Base-by-base conservation (phyloP, 306 rosid species). In the Sphenostylis stenocarpa region DNA sequence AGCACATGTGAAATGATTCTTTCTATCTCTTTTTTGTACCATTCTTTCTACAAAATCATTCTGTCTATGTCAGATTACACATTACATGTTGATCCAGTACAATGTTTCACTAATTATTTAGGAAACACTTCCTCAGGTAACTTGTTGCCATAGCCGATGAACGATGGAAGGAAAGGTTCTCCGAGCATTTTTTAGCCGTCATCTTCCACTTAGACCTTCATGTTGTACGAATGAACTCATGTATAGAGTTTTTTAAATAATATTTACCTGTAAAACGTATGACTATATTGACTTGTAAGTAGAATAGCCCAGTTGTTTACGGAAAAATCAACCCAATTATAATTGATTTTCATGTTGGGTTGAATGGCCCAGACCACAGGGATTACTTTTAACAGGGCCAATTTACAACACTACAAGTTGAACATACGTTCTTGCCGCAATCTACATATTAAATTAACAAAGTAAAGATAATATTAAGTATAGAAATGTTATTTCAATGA, bases 101-200 rank as follows among this genome's bases (percentile, higher is more conserved):
- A 9, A 34, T 36, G 51, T 56, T 77, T 29, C 73, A 28, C 69
- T 65, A 58, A 55, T 69, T 28, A 53, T 47, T 66, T 63, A 24
- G 76, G 57, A 73, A 44, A 4, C 14, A 19, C 60, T 33, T 81
- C 53, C 51, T 72, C 86, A 89, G 93, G 91, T 79, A 58, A 56
- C 73, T 67, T 77, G 68, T 82, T 57, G 83, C 79, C 34, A 78
- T 57, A 61, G 67, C 34, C 34, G 77, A 57, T 84, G 86, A 85
- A 82, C 74, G 61, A 57, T 80, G 80, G 78, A 81, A 39, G 58
- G 68, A 36, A 76, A 82, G 61, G 51, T 43, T 81, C 52, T 73
- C 84, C 64, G 52, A 43, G 83, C 21, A 47, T 71, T 53, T 75
- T 57, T 19, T 3, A 33, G 13, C 24, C 79, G 63, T 74, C 78